phyloP scores from a whole-genome alignment of 129 eudicot species.

The Escallonia rubra region DNA sequence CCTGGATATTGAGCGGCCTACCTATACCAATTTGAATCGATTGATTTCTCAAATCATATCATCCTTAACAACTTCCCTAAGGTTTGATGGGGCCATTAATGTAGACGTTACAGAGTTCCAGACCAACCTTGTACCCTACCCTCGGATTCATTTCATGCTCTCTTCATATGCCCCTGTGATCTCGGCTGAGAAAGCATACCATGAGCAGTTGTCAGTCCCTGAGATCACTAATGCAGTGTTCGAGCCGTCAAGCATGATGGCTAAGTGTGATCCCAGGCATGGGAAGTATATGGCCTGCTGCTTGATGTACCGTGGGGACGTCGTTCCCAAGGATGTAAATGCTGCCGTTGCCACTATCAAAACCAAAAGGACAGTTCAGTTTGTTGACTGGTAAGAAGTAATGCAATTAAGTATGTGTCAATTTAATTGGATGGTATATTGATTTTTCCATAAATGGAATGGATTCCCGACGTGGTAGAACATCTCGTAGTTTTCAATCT shows the following conservation, averaged over 20 bases:
- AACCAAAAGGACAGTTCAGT: slow-evolving; percentile 89
- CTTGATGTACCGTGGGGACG: slow-evolving; percentile 93
- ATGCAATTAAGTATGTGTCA: not conserved
- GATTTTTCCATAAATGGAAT: no score
- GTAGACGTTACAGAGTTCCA: slow-evolving; percentile 93
- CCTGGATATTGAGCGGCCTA: slow-evolving; percentile 90
- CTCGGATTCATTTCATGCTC: slow-evolving; percentile 96
- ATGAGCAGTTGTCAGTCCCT: slow-evolving; percentile 88
- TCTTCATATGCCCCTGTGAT: slow-evolving; percentile 98
- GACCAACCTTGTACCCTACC: slow-evolving; percentile 94
- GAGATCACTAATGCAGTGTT: slow-evolving; percentile 93
- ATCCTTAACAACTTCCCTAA: slow-evolving; percentile 83
- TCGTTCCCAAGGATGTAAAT: slow-evolving; percentile 93
- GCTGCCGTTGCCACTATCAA: slow-evolving; percentile 96
- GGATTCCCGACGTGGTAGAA: no score
- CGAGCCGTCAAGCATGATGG: slow-evolving; percentile 98
- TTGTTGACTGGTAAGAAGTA: slow-evolving; percentile 88
- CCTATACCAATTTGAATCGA: slow-evolving; percentile 84
- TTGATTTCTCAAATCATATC: slow-evolving; percentile 88
- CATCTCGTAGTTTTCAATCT: no score
- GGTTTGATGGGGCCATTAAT: slow-evolving; percentile 97
- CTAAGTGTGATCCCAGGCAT: slow-evolving; percentile 94
- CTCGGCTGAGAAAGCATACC: slow-evolving; percentile 92
- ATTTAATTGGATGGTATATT: no score
- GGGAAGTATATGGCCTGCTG: slow-evolving; percentile 99